Conservation (phyloP, 805 yeast species). For the Crinitomyces ghanaensis region DNA sequence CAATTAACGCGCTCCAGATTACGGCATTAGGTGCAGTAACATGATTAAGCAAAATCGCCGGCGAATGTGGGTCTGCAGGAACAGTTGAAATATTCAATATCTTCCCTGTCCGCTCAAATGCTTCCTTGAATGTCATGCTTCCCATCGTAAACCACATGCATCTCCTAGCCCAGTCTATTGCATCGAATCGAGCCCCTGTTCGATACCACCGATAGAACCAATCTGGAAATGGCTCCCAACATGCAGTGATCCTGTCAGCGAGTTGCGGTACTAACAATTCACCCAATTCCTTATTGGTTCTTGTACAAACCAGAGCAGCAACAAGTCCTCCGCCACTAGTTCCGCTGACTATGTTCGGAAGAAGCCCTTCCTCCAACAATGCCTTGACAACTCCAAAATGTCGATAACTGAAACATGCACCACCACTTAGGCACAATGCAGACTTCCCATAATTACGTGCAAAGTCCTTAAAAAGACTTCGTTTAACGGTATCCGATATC, state of each 20-base stretch:
- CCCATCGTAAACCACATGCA: conserved; percentile 62
- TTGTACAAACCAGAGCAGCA: conserved; percentile 59
- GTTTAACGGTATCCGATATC: conserved; percentile 30
- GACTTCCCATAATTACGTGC: conserved; percentile 59
- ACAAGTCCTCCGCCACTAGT: conserved; percentile 75
- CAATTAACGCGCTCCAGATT: conserved; percentile 68
- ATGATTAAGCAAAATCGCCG: conserved; percentile 65
- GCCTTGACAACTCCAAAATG: conserved; percentile 73
- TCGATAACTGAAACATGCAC: conserved; percentile 66
- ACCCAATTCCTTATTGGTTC: conserved; percentile 55
- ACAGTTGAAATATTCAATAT: conserved; percentile 64
- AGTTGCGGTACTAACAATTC: conserved; percentile 47
- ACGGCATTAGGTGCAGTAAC: conserved; percentile 71
- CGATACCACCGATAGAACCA: conserved; percentile 57
- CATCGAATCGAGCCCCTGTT: conserved; percentile 72
- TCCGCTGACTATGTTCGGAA: conserved; percentile 63
- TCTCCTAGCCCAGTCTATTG: conserved; percentile 62
- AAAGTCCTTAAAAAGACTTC: conserved; percentile 43
- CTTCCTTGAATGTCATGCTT: conserved; percentile 60
- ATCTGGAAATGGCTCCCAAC: conserved; percentile 48
- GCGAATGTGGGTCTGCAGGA: conserved; percentile 73
- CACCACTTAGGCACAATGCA: conserved; percentile 66
- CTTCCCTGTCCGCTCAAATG: conserved; percentile 56
- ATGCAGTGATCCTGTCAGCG: conserved; percentile 55
- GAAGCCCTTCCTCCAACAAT: conserved; percentile 48